Evolutionary conservation across 345 rosid genomes (phyloP).

Genomic region (Aquilaria yunnanensis): DNA sequence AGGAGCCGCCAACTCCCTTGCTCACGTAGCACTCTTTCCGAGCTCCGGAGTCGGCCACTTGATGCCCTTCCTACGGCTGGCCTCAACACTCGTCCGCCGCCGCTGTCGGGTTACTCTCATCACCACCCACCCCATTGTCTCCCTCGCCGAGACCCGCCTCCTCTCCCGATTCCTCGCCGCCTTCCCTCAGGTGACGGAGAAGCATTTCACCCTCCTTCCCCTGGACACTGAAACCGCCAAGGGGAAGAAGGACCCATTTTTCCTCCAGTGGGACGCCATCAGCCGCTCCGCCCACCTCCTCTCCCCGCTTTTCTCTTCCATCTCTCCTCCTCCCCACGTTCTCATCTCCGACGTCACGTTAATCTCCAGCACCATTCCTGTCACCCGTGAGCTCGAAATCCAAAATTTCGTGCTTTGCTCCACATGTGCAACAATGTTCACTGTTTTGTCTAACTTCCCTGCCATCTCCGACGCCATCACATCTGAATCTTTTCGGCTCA

Average conservation of each 20-base stretch:
- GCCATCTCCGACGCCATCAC: not conserved
- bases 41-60: conserved; percentile 34
- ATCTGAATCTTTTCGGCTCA: conserved; percentile 3
- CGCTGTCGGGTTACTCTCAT: conserved; percentile 27
- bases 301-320: conserved; percentile 19
- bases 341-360: conserved; percentile 23
- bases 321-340: conserved; percentile 20
- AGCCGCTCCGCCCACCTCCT: conserved; percentile 31
- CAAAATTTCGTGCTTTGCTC: conserved; percentile 25
- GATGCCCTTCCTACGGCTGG: conserved; percentile 32
- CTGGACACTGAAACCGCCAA: conserved; percentile 2
- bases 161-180: conserved; percentile 18
- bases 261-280: conserved; percentile 26
- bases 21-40: conserved; percentile 28
- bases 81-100: conserved; percentile 14
- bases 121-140: conserved; percentile 24
- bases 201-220: conserved; percentile 23
- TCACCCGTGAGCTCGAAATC: conserved; percentile 18
- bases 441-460: conserved; percentile 10
- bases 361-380: conserved; percentile 12
- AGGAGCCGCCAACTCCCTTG: not conserved
- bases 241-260: conserved; percentile 29
- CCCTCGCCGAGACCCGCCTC: conserved; percentile 24
- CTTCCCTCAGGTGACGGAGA: conserved; percentile 23
- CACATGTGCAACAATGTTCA: conserved; percentile 22